Evolutionary conservation across 106 monocot species (phyloP).

Genomic region (Allium sativum): DNA sequence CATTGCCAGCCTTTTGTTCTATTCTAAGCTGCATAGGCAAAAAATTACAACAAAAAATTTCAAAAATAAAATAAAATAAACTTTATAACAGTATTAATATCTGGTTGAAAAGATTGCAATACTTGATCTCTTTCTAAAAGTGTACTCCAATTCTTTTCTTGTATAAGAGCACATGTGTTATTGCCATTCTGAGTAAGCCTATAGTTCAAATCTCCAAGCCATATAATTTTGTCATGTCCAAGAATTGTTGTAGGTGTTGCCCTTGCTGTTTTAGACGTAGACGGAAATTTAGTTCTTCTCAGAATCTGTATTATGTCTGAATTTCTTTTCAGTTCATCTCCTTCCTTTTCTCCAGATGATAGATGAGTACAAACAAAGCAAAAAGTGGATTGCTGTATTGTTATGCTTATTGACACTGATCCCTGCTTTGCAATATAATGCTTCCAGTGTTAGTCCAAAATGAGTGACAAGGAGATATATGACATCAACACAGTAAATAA

Average conservation of each 20-base stretch:
- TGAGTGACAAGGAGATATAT: no score
- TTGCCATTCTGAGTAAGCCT: conserved; percentile 6
- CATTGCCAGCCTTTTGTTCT: conserved; percentile 29
- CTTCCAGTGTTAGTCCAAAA: no score
- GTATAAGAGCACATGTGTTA: conserved; percentile 11
- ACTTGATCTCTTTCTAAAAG: conserved; percentile 31
- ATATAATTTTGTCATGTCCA: conserved; percentile 30
- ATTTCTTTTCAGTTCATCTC: conserved; percentile 38
- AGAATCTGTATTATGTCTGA: conserved; percentile 41
- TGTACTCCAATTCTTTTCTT: conserved; percentile 19
- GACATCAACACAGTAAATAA: not conserved
- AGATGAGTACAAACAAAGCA: conserved; percentile 65
- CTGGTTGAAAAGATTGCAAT: not conserved
- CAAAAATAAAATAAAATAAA: not conserved
- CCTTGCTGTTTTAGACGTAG: not conserved
- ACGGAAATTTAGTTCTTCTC: conserved; percentile 30
- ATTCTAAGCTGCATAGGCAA: conserved; percentile 19
- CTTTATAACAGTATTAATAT: not conserved
- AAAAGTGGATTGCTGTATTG: conserved; percentile 20
- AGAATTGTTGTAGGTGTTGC: conserved; percentile 28
- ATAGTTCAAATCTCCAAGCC: conserved; percentile 5
- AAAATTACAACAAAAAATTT: not conserved
- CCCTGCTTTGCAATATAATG: conserved; percentile 18
- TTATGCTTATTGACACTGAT: conserved; percentile 56
- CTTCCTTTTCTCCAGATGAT: conserved; percentile 50